Evolutionary conservation across 805 yeast species (phyloP).

Genomic region (Candida sithepensis): DNA sequence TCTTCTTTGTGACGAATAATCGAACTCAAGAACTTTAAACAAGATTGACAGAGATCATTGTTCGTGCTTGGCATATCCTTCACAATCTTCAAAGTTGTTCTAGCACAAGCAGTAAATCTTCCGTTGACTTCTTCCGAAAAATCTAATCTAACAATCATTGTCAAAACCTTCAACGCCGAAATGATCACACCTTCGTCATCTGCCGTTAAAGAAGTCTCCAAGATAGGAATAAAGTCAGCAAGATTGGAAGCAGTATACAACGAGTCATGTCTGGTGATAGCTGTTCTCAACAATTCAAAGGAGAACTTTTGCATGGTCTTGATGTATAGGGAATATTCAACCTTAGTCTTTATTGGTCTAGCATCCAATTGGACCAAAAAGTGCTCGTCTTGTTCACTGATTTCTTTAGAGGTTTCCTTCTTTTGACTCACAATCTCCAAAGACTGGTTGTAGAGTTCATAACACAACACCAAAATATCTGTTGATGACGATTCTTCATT

Average conservation of each 20-base stretch:
- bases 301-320: constrained; percentile 71
- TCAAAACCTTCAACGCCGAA: constrained; percentile 61
- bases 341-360: constrained; percentile 48
- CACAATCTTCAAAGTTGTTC: constrained; percentile 57
- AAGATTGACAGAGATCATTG: constrained; percentile 74
- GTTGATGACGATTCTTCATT: constrained; percentile 57
- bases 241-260: constrained; percentile 60
- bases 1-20: constrained; percentile 68
- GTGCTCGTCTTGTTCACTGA: constrained; percentile 42
- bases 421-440: constrained; percentile 24
- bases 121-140: constrained; percentile 51
- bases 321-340: constrained; percentile 53
- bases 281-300: constrained; percentile 69
- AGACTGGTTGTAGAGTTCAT: constrained; percentile 64
- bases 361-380: constrained; percentile 73
- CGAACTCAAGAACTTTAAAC: constrained; percentile 69
- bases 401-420: constrained; percentile 14
- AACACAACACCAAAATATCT: constrained; percentile 66
- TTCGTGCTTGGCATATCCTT: constrained; percentile 76
- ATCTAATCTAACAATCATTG: constrained; percentile 56
- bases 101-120: constrained; percentile 56
- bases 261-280: constrained; percentile 58
- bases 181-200: constrained; percentile 76
- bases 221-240: constrained; percentile 69
- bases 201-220: constrained; percentile 57